Percentiles rank a stretch among this genome's conserved stretches.
These are phyloP conservation scores for Mallotus repandus DNA, from an alignment of 441 rosid species.

Conservation along the genomic window DNA sequence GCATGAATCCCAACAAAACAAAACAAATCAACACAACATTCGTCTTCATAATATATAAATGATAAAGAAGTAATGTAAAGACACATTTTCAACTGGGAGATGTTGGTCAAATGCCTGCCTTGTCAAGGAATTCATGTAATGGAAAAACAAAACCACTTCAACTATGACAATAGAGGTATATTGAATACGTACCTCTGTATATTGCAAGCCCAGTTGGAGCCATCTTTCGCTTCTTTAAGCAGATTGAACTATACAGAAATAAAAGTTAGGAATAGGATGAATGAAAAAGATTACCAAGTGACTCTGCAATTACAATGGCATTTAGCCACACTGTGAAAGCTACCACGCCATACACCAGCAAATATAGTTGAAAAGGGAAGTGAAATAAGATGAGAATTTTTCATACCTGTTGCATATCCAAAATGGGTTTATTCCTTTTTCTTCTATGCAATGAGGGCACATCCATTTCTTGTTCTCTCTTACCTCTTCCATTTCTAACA, in stretches of 20 bases:
- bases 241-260: constrained; percentile 28
- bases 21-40: not conserved
- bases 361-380: not conserved
- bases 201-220: constrained; percentile 41
- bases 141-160: too few relatives aligned
- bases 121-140: not conserved
- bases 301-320: not conserved
- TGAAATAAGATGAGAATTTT: not conserved
- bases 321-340: not conserved
- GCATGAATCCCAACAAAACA: not conserved
- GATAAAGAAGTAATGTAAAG: not conserved
- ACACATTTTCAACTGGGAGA: not conserved
- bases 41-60: not conserved
- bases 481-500: constrained; percentile 40
- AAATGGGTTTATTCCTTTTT: constrained; percentile 36
- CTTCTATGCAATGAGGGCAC: constrained; percentile 54
- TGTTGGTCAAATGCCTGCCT: not conserved
- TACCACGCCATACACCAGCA: too few relatives aligned
- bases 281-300: not conserved
- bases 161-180: not conserved
- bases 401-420: constrained; percentile 48
- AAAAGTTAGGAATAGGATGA: not conserved
- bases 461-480: constrained; percentile 42
- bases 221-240: constrained; percentile 39
- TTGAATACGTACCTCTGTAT: constrained; percentile 26